A percentile compares a stretch with the other conserved stretches of the same genome.
These are phyloP conservation scores for Penicillium desertorum DNA, from an alignment of 495 filamentous ascomycete species.

Conservation along the genomic window DNA sequence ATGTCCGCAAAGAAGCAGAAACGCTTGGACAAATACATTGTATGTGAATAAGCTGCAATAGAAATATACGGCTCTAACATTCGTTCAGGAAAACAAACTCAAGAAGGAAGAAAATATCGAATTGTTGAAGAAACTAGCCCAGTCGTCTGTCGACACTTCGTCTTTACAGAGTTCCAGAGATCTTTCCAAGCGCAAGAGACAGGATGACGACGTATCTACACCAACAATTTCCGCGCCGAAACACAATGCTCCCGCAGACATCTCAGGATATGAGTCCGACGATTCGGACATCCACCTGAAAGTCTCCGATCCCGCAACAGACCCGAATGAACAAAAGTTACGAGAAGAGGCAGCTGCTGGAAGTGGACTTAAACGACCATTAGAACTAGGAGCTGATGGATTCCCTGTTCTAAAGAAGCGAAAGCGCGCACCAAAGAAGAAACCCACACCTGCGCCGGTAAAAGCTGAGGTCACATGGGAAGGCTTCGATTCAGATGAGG, in stretches of 20 bases:
- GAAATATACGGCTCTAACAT: constrained; percentile 21
- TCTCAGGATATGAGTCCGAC: constrained; percentile 40
- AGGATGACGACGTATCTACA: constrained; percentile 17
- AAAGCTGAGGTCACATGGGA: constrained; percentile 56
- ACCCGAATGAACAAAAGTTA: constrained; percentile 22
- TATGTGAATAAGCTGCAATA: constrained; percentile 30
- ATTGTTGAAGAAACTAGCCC: constrained; percentile 77
- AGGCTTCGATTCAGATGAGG: constrained; percentile 56
- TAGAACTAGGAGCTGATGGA: constrained; percentile 75
- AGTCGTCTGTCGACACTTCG: constrained; percentile 76
- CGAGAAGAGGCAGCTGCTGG: constrained; percentile 48
- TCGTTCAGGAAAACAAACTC: constrained; percentile 75
- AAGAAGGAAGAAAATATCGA: constrained; percentile 90
- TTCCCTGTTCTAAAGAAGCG: constrained; percentile 77
- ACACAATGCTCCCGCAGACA: constrained; percentile 19
- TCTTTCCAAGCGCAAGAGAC: constrained; percentile 58
- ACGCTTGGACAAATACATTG: constrained; percentile 93
- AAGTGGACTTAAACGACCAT: constrained; percentile 80
- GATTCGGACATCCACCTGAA: constrained; percentile 37
- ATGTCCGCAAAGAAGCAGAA: constrained; percentile 92
- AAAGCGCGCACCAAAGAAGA: constrained; percentile 40
- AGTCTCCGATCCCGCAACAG: constrained; percentile 20
- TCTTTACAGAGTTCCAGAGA: constrained; percentile 72
- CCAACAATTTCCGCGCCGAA: constrained; percentile 10
- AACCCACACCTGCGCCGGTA: constrained; percentile 31